Conservation (phyloP, 345 rosid genomes). For the Nasturtium officinale region DNA sequence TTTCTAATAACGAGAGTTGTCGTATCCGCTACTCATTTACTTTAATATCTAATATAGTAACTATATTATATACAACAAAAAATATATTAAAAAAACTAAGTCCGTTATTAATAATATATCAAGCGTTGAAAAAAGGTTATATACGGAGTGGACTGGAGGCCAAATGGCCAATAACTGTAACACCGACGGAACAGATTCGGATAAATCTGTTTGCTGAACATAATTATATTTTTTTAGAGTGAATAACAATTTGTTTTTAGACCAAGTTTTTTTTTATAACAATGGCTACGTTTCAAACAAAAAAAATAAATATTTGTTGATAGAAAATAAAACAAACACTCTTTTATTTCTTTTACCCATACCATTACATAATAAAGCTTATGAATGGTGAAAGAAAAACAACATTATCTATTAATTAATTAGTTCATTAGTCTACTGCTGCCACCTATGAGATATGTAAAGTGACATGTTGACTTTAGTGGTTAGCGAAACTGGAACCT, state of each 20-base stretch:
- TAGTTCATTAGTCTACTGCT: not conserved
- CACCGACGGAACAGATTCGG: not conserved
- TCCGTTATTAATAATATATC: too few relatives aligned
- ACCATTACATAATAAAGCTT: not conserved
- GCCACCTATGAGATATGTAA: not conserved
- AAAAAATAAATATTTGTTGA: not conserved
- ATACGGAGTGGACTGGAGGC: too few relatives aligned
- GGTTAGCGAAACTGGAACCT: not conserved
- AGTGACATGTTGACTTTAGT: not conserved
- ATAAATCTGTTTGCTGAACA: not conserved
- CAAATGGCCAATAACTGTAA: not conserved
- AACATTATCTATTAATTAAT: not conserved
- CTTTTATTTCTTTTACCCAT: not conserved
- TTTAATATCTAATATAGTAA: not conserved
- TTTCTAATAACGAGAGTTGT: conserved; percentile 32
- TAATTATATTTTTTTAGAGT: not conserved
- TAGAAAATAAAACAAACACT: too few relatives aligned
- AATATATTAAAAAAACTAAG: not conserved
- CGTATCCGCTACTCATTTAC: conserved; percentile 29
- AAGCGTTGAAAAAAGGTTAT: too few relatives aligned
- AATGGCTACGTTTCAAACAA: too few relatives aligned
- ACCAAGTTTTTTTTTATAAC: not conserved
- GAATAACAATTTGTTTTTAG: not conserved
- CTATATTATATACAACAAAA: not conserved
- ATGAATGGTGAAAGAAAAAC: not conserved